Evolutionary conservation across 108 stramenopile genomes (phyloP), one percentile per base, ranked within the genome.

Genomic region (Skeletonema menzelii): DNA sequence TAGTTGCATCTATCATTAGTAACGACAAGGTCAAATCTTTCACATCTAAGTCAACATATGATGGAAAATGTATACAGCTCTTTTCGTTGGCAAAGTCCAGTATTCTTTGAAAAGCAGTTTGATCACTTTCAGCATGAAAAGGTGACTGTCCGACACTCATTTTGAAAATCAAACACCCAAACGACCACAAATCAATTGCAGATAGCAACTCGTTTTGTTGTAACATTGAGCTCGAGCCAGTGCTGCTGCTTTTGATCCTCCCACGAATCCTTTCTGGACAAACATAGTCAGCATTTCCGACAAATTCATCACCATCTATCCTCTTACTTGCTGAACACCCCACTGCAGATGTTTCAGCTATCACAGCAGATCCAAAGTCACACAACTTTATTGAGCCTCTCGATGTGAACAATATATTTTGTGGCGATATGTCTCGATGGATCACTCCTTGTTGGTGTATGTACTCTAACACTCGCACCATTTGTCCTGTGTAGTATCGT

Each of bases 181-280:
- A 30, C 22, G 82, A 83, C 82, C 82, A 83, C 19, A 79, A 24
- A 60, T 83, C 82, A 22, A 80, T 63, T 19, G 74, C 78, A 5
- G 32, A 17, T 22, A 63, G 17, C 7, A 28, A 22, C 26, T 56
- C 13, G 10, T 57, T 34, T 55, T 14, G 19, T 8, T 66, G 44
- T 15, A 27, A 10, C 1, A 11, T 30, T 17, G 73, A 27, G 11
- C 22, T 38, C 19, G 12, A 10, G 28, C 37, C 31, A n/a, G 13
- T 24, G 10, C 13, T 20, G 26, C 76, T 72, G 2, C 11, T 37
- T 37, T 37, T 37, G 0, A 17, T 24, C 0, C 13, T 14, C 17
- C 70, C 82, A 15, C 77, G 82, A 34, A 83, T 40, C 61, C 70
- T 69, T 83, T 83, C 78, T 32, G 82, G 82, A 24, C 69, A 75